A percentile compares a stretch with the other conserved stretches of the same genome.
phyloP scores from a whole-genome alignment of 2,329 filamentous ascomycete genomes.

The Talaromyces sp. region DNA sequence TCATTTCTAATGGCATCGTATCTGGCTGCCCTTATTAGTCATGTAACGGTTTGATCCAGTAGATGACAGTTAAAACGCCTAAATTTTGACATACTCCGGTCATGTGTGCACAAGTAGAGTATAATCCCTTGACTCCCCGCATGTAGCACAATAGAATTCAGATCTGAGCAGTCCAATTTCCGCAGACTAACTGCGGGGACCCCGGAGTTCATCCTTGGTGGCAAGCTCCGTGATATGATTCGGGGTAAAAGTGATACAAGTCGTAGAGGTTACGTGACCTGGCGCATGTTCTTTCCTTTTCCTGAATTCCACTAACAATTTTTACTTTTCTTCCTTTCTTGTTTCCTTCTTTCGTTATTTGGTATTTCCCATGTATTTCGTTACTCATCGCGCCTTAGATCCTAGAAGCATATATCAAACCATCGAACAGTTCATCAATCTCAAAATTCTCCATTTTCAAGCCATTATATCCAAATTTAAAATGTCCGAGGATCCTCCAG shows the following conservation, averaged over 20 bases:
- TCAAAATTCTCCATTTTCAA: neutral
- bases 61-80: neutral
- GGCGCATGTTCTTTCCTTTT: no score
- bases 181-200: neutral
- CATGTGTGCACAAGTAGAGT: neutral
- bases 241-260: neutral
- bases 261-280: no score
- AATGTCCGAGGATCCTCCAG: neutral
- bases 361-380: no score
- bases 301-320: no score
- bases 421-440: neutral
- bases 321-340: no score
- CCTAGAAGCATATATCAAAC: neutral
- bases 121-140: no score
- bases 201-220: neutral
- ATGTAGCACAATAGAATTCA: neutral
- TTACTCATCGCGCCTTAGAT: no score
- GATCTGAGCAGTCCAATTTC: neutral
- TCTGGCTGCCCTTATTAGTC: no score
- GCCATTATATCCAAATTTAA: neutral
- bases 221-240: neutral
- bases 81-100: neutral
- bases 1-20: slow-evolving; percentile 15
- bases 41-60: neutral
- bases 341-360: neutral